A percentile compares a stretch with the other conserved stretches of the same genome.
Conservation (phyloP, 495 filamentous ascomycete species). For the Achaetomiella virescens region DNA sequence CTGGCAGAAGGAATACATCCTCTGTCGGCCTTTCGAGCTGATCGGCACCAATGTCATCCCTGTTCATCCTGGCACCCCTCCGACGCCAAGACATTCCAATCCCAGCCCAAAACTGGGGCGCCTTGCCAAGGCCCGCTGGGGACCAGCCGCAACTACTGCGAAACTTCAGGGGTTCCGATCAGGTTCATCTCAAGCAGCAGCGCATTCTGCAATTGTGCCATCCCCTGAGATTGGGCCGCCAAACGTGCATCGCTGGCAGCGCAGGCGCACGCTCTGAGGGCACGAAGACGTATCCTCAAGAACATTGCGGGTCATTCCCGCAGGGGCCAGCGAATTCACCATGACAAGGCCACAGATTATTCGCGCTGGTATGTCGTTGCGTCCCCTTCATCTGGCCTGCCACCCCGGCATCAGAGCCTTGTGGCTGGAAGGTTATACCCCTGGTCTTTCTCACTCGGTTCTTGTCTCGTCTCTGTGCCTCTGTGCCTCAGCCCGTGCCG, state of each 20-base stretch:
- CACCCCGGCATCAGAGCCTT: conserved; percentile 16
- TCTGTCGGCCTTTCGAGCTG: too few species aligned
- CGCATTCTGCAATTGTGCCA: conserved; percentile 3
- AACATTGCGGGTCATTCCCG: conserved; percentile 16
- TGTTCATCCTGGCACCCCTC: neutral
- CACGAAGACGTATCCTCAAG: conserved; percentile 2
- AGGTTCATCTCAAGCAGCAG: conserved; percentile 1
- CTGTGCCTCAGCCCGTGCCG: conserved; percentile 7
- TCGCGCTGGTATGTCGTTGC: conserved; percentile 58
- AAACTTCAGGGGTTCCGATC: conserved; percentile 12
- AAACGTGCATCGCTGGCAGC: neutral
- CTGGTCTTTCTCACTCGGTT: conserved; percentile 1
- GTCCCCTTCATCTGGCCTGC: conserved; percentile 21
- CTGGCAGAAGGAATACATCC: too few species aligned
- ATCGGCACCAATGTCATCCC: neutral
- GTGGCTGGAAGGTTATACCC: conserved; percentile 18
- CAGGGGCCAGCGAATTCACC: conserved; percentile 24
- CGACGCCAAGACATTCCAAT: conserved; percentile 6
- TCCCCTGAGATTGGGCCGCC: neutral
- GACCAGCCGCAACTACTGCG: conserved; percentile 18
- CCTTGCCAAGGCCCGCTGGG: neutral
- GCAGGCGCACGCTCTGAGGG: neutral
- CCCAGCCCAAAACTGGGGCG: conserved; percentile 5
- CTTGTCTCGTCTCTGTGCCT: conserved; percentile 8
- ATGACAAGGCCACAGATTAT: conserved; percentile 77